Base-by-base conservation (phyloP, 768 basidiomycete genomes). In the Nidularia pulvinata region DNA sequence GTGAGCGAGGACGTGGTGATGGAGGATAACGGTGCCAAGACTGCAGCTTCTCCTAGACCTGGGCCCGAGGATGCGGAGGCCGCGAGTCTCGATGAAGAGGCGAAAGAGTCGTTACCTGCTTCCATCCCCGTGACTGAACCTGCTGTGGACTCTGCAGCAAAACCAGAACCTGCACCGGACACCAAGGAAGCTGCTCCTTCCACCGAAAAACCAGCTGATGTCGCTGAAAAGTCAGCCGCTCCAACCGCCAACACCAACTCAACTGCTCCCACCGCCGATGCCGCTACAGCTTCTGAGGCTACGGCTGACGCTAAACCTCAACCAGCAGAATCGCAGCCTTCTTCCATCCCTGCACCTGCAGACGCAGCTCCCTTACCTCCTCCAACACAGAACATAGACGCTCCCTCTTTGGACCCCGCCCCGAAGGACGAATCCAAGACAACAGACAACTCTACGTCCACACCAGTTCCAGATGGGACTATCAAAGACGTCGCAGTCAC, bases 1-100 rank as follows among this genome's bases (percentile, higher is more conserved):
- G 44, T 33, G 33, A 46, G 35, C 14, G 51, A 52, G 33, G 42
- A 46, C 10, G 64, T 50, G 2, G 61, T 58, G 37, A 7, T 58
- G 49, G 57, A 45, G 33, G 57, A 56, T 33, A 57, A 52, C 32
- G n/a, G 52, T 32, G 39, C 47, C 0, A 22, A 19, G 10, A n/a
- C 34, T 5, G 49, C 14, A 33, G 39, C 54, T 25, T 25, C 16
- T 2, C 44, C 47, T 32, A 47, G 39, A 30, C 55, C 42, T 43
- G 11, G 13, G 7, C 13, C 43, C 7, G 32, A 37, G 44, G 55
- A 56, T 33, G 48, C 52, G 39, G 51, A 56, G n/a, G 51, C 50
- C 7, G 55, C 37, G 37, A n/a, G 7, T 39, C 37, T n/a, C n/a
- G 37, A 39, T 39, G 37, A 7, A n/a, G n/a, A n/a, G n/a, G n/a